Conservation (phyloP, 495 filamentous ascomycete genomes). For the Pseudotulostoma volvatum region DNA sequence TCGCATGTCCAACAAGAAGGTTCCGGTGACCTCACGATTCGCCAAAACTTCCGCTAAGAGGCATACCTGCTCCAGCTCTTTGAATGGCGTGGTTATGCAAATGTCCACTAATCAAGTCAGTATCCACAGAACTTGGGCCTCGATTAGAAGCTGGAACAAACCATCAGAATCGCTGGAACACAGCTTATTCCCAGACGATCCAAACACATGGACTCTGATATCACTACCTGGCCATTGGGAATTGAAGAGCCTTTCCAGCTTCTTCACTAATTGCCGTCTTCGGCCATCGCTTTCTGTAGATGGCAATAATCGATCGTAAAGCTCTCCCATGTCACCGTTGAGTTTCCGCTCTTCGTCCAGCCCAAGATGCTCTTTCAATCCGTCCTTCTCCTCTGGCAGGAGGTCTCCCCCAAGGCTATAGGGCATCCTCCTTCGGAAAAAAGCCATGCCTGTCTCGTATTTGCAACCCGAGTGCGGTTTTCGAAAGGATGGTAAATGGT, state of each 20-base stretch:
- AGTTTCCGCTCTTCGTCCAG: constrained; percentile 64
- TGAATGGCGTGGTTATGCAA: constrained; percentile 83
- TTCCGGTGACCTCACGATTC: constrained; percentile 44
- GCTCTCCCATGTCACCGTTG: constrained; percentile 60
- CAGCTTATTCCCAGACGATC: constrained; percentile 87
- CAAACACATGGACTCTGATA: constrained; percentile 86
- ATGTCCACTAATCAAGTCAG: constrained; percentile 61
- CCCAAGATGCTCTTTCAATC: constrained; percentile 48
- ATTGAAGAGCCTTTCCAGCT: constrained; percentile 75
- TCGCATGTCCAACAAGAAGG: constrained; percentile 11
- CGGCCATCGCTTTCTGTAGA: constrained; percentile 62
- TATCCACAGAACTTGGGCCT: background rate
- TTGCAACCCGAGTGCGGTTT: constrained; percentile 49
- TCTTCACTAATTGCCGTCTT: constrained; percentile 57
- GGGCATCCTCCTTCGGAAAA: constrained; percentile 69
- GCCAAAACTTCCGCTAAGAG: constrained; percentile 69
- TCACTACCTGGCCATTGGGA: constrained; percentile 79
- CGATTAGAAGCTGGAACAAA: constrained; percentile 26
- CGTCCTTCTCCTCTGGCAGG: constrained; percentile 48
- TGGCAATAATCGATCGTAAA: constrained; percentile 76
- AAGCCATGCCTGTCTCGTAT: constrained; percentile 63
- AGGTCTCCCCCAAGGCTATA: constrained; percentile 70
- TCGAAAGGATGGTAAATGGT: constrained; percentile 48
- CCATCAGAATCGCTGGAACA: constrained; percentile 95
- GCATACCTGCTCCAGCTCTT: constrained; percentile 72